These are phyloP conservation scores for Chaetoscypha palmicola DNA, from an alignment of 2,329 filamentous ascomycete species.

Conservation along the genomic window DNA sequence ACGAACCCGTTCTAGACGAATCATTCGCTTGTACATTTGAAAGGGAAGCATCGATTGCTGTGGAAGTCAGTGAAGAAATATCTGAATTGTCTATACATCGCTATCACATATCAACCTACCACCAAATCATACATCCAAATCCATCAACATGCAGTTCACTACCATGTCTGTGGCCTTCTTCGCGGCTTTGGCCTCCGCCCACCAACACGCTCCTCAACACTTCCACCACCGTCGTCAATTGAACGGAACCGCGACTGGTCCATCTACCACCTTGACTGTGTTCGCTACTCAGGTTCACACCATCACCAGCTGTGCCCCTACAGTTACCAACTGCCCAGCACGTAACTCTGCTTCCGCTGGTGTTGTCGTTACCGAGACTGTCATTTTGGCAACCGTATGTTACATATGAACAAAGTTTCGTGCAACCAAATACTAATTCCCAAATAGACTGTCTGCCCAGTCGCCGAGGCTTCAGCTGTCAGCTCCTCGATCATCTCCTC, in stretches of 20 bases:
- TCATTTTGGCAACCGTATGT: conserved; percentile 36
- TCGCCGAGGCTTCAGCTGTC: conserved; percentile 34
- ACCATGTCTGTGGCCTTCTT: conserved; percentile 25
- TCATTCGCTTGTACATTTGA: conserved; percentile 5
- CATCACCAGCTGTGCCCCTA: conserved; percentile 34
- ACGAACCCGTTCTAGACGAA: conserved; percentile 8
- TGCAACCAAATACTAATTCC: conserved; percentile 3
- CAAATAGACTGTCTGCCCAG: conserved; percentile 40
- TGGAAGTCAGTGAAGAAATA: conserved; percentile 9
- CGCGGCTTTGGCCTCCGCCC: conserved; percentile 31
- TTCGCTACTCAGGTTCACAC: conserved; percentile 32
- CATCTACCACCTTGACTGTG: conserved; percentile 37
- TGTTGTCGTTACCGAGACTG: conserved; percentile 34
- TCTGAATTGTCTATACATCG: conserved; percentile 5
- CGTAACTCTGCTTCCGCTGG: conserved; percentile 17
- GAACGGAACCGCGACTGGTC: conserved; percentile 17
- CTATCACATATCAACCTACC: conserved; percentile 5
- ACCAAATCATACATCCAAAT: conserved; percentile 5
- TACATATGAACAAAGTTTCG: neutral
- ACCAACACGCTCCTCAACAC: conserved; percentile 22
- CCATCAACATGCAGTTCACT: conserved; percentile 28
- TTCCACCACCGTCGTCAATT: conserved; percentile 25
- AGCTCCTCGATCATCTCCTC: conserved; percentile 37
- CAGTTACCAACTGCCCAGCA: conserved; percentile 37
- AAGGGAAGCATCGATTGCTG: conserved; percentile 25